Base-by-base conservation (phyloP, 2,329 filamentous ascomycete genomes). In the Clonostachys solani region DNA sequence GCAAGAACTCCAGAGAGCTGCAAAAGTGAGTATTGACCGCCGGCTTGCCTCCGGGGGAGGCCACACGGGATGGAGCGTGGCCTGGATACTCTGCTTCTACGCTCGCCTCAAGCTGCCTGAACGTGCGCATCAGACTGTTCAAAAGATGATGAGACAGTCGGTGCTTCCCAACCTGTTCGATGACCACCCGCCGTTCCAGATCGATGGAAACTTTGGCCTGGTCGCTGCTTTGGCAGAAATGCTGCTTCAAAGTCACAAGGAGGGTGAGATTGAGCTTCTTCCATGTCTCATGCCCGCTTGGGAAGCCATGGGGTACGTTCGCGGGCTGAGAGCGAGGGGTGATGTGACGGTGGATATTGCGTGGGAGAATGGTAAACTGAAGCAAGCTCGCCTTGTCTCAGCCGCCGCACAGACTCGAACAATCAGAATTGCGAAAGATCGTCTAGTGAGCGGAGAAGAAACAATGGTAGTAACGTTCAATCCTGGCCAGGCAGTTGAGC, bases 21-120 rank as follows among this genome's bases (percentile, higher is more conserved):
- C 64, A 2, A 54, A 48, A 15, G 56, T 50, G 6, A 61, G 63
- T 0, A 54, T 69, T 2, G 52, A 59, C 0, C 51, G 60, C 7
- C 49, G 65, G 19, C 57, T 59, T 0, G 58, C 57, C 0, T 54
- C 65, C 13, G 65, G 64, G 3, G 69, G 72, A 5, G 75, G 72
- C 0, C 68, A 74, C 45, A 79, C 74, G 0, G 75, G 75, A 0
- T 79, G 75, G 75, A 74, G 72, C 5, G 64, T 71, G 15, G 73
- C 72, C 6, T 79, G 74, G 74, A 56, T 73, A 1, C 60, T 77
- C n/a, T 73, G 70, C 38, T 59, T 77, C 37, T 71, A 73, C 45
- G 73, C 74, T 12, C 66, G 76, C 1, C 57, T 78, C 48, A 45
- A 46, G 41, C 33, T 49, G 49, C 33, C 58, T 60, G 50, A 50